Evolutionary conservation across 441 rosid genomes (phyloP).

Genomic region (Lepidium campestre): DNA sequence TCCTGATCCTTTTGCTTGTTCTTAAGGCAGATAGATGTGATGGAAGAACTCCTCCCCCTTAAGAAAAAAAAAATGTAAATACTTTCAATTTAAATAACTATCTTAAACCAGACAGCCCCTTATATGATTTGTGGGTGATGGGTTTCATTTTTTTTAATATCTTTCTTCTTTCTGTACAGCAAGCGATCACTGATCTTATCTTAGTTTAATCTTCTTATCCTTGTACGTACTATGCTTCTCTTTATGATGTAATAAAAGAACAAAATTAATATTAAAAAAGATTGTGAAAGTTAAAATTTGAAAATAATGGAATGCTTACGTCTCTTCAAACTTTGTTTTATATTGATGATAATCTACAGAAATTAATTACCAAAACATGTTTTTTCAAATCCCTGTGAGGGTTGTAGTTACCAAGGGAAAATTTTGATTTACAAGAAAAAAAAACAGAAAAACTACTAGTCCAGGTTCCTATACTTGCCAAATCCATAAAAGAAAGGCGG

Average conservation of each 20-base stretch:
- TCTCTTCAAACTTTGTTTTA: background rate
- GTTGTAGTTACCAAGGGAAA: background rate
- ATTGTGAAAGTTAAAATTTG: background rate
- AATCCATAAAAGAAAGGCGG: constrained; percentile 1
- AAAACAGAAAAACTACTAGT: constrained; percentile 9
- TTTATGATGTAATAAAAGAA: constrained; percentile 21
- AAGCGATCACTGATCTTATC: constrained; percentile 31
- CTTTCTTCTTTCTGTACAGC: constrained; percentile 46
- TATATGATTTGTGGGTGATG: constrained; percentile 25
- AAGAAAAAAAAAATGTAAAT: constrained; percentile 15
- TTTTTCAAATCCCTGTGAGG: constrained; percentile 39
- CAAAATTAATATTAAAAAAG: background rate
- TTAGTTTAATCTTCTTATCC: constrained; percentile 30
- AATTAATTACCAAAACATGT: constrained; percentile 61
- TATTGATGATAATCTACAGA: constrained; percentile 20
- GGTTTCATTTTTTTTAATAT: constrained; percentile 26
- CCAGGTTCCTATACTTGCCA: constrained; percentile 26
- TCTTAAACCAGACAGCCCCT: constrained; percentile 16
- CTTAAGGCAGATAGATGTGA: constrained; percentile 58
- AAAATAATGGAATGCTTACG: background rate
- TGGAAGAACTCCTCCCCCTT: constrained; percentile 46
- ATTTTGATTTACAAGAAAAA: constrained; percentile 21
- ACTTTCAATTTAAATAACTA: constrained; percentile 9
- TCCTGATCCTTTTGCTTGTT: constrained; percentile 73
- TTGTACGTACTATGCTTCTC: constrained; percentile 31